phyloP scores from a whole-genome alignment of 2,329 filamentous ascomycete genomes.

The Cytospora piceicola region DNA sequence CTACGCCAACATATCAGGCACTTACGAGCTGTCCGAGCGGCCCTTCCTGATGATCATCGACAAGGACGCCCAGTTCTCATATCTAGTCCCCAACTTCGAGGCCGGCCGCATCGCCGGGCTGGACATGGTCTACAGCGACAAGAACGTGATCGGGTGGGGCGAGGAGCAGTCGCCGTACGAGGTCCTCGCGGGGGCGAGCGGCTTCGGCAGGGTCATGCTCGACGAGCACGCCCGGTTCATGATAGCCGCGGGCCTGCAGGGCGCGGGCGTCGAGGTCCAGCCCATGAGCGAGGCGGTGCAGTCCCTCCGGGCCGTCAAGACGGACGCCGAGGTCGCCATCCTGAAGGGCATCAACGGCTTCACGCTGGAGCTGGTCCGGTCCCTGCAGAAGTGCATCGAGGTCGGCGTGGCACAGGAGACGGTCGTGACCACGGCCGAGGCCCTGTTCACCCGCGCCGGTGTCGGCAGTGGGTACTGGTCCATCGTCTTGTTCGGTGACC shows the following conservation, averaged over 20 bases:
- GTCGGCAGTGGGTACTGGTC: slow-evolving; percentile 38
- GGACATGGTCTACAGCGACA: slow-evolving; percentile 37
- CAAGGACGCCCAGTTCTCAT: slow-evolving; percentile 35
- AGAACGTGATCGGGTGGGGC: slow-evolving; percentile 36
- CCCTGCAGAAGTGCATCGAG: slow-evolving; percentile 36
- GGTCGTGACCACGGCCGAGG: slow-evolving; percentile 31
- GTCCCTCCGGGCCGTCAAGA: slow-evolving; percentile 37
- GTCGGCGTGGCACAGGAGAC: slow-evolving; percentile 37
- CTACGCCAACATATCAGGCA: slow-evolving; percentile 35
- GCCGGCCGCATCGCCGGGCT: slow-evolving; percentile 37
- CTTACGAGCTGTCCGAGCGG: slow-evolving; percentile 37
- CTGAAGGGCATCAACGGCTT: slow-evolving; percentile 37
- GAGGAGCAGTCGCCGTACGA: slow-evolving; percentile 37
- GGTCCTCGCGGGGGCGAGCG: slow-evolving; percentile 33
- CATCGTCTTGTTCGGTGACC: slow-evolving; percentile 38
- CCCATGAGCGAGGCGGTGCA: slow-evolving; percentile 37
- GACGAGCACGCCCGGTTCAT: slow-evolving; percentile 39
- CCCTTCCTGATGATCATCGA: slow-evolving; percentile 37
- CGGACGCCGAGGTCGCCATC: slow-evolving; percentile 36
- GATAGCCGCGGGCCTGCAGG: slow-evolving; percentile 38
- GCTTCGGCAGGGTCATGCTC: slow-evolving; percentile 36
- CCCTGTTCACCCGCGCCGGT: slow-evolving; percentile 36
- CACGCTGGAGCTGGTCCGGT: slow-evolving; percentile 37
- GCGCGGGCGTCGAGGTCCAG: slow-evolving; percentile 36
- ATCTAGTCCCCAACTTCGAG: slow-evolving; percentile 39